These are phyloP conservation scores for Drechslera avenae DNA, from an alignment of 2,329 filamentous ascomycete genomes.

Conservation along the genomic window DNA sequence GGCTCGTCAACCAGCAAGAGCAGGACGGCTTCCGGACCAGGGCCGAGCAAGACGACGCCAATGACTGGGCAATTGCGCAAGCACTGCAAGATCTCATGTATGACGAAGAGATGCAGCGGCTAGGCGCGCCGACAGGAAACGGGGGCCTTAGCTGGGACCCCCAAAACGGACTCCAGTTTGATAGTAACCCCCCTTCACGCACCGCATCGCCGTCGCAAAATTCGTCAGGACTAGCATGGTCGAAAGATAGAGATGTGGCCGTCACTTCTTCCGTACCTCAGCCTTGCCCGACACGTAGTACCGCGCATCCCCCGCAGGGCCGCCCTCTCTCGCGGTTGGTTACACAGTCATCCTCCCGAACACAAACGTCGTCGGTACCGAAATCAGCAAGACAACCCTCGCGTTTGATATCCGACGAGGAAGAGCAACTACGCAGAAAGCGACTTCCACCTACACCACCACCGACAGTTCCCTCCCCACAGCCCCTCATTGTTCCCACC, in stretches of 20 bases:
- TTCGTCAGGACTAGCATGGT: constrained; percentile 30
- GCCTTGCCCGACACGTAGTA: constrained; percentile 13
- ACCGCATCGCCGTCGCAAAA: constrained; percentile 54
- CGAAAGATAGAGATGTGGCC: constrained; percentile 24
- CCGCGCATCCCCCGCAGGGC: constrained; percentile 26
- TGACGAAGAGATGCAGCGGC: constrained; percentile 66
- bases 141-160: constrained; percentile 47
- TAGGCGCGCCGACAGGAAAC: constrained; percentile 45
- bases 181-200: constrained; percentile 51
- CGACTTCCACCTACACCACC: constrained; percentile 39
- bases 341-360: constrained; percentile 19
- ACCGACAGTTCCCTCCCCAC: constrained; percentile 20
- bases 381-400: constrained; percentile 20
- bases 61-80: constrained; percentile 83
- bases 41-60: constrained; percentile 86
- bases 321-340: constrained; percentile 45
- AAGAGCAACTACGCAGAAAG: constrained; percentile 33
- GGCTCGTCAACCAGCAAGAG: constrained; percentile 70
- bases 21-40: constrained; percentile 77
- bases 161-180: constrained; percentile 44
- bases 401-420: constrained; percentile 36
- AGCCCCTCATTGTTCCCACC: constrained; percentile 24
- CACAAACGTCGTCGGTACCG: constrained; percentile 15
- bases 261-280: constrained; percentile 7
- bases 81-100: constrained; percentile 86